These are phyloP conservation scores for Limonomyces culmigenus DNA, from an alignment of 1,284 basidiomycete species.

Conservation along the genomic window DNA sequence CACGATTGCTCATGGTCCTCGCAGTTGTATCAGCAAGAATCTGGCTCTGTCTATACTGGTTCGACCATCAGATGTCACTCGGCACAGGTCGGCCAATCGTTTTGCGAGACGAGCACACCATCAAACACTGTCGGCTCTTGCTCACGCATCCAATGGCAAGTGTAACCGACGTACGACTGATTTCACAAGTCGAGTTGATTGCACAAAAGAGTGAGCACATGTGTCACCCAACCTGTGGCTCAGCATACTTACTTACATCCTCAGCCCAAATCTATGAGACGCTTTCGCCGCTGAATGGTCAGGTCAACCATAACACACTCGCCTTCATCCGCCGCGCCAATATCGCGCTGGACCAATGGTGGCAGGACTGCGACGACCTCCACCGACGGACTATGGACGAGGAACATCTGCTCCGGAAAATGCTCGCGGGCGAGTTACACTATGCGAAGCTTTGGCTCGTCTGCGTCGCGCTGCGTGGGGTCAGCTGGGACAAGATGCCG, in stretches of 20 bases:
- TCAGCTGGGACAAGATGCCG: conserved; percentile 88
- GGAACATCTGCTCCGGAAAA: conserved; percentile 69
- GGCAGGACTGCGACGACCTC: conserved; percentile 69
- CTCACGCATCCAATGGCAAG: conserved; percentile 75
- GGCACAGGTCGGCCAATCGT: conserved; percentile 84
- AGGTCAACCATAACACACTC: conserved; percentile 72
- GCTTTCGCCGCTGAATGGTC: conserved; percentile 70
- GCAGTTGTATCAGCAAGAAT: conserved; percentile 81
- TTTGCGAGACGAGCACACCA: conserved; percentile 74
- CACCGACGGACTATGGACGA: conserved; percentile 73
- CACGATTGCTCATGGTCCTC: conserved; percentile 7
- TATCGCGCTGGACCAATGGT: conserved; percentile 78
- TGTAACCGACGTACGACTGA: conserved; percentile 74
- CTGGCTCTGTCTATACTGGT: conserved; percentile 90
- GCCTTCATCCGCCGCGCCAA: conserved; percentile 77
- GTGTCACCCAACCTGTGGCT: neutral
- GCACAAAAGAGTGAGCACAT: conserved; percentile 63
- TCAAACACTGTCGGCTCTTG: conserved; percentile 67
- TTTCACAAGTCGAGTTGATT: conserved; percentile 79
- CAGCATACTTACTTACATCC: conserved; percentile 1
- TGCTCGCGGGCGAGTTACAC: conserved; percentile 75
- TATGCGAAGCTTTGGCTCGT: conserved; percentile 90
- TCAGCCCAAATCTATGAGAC: conserved; percentile 83
- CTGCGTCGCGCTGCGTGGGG: conserved; percentile 80
- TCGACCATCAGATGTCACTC: conserved; percentile 85